Evolutionary conservation across 1,139 yeast genomes (phyloP).

Genomic region (Candida dubliniensis): DNA sequence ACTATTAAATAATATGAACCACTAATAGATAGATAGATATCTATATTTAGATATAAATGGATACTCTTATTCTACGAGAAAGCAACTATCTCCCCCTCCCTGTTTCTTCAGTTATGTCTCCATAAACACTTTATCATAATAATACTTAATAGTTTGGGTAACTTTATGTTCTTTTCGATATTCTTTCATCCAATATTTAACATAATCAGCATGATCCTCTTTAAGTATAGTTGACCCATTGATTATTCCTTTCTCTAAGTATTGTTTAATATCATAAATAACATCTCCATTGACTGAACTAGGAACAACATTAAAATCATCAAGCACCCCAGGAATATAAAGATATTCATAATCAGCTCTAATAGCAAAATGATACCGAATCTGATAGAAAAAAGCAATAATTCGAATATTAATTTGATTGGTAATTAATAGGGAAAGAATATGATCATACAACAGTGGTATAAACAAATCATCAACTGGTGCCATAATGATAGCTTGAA

Average conservation of each 20-base stretch:
- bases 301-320: conserved; percentile 7
- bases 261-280: background rate
- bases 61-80: too few species aligned
- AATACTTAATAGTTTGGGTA: background rate
- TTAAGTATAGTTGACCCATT: background rate
- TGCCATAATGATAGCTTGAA: conserved; percentile 6
- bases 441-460: conserved; percentile 11
- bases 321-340: conserved; percentile 8
- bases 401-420: conserved; percentile 1
- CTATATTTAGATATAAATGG: too few species aligned
- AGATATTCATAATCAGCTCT: conserved; percentile 12
- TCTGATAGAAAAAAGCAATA: conserved; percentile 9
- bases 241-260: background rate
- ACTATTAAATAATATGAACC: too few species aligned
- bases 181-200: conserved; percentile 8
- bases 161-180: conserved; percentile 1
- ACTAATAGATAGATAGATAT: too few species aligned
- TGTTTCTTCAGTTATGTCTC: background rate
- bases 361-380: conserved; percentile 10
- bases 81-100: too few species aligned
- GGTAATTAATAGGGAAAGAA: conserved; percentile 7
- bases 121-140: background rate
- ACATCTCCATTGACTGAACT: background rate
- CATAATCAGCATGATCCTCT: conserved; percentile 4
- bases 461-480: conserved; percentile 12